phyloP scores from a whole-genome alignment of 1,284 basidiomycete genomes.

The Pisolithus thermaeus region DNA sequence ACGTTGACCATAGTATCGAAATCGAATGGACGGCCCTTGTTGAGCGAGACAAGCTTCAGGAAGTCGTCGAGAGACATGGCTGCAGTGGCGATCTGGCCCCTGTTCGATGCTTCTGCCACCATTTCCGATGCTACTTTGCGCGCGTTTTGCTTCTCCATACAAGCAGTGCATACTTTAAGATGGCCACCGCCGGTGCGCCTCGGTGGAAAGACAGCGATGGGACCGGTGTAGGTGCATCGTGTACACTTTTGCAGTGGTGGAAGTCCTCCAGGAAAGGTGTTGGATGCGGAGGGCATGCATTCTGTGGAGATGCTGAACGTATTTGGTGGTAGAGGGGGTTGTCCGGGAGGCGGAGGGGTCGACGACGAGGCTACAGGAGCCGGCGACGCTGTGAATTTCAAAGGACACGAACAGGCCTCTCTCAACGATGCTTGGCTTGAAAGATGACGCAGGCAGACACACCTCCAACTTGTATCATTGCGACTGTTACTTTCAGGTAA shows the following conservation, averaged over 20 bases:
- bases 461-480: slow-evolving; percentile 2
- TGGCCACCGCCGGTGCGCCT: slow-evolving; percentile 26
- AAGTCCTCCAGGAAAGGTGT: slow-evolving; percentile 6
- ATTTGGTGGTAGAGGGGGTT: slow-evolving; percentile 9
- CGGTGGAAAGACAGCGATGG: slow-evolving; percentile 21
- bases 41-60: slow-evolving; percentile 25
- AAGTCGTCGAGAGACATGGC: slow-evolving; percentile 30
- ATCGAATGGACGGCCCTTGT: slow-evolving; percentile 28
- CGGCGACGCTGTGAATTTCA: slow-evolving; percentile 3
- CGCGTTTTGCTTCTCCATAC: slow-evolving; percentile 30
- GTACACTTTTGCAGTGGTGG: slow-evolving; percentile 24
- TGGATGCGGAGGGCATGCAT: slow-evolving; percentile 13
- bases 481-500: background rate
- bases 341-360: slow-evolving; percentile 15
- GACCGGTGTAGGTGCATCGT: slow-evolving; percentile 26
- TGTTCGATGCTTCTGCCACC: slow-evolving; percentile 24
- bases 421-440: background rate
- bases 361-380: slow-evolving; percentile 10
- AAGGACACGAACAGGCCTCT: background rate
- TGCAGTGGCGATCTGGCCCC: slow-evolving; percentile 30
- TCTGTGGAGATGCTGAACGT: slow-evolving; percentile 18
- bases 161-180: slow-evolving; percentile 26
- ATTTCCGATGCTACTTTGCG: slow-evolving; percentile 28
- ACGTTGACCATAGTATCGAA: slow-evolving; percentile 31
- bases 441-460: background rate